phyloP scores from a whole-genome alignment of 768 basidiomycete species.

The Tulasnella sp. region DNA sequence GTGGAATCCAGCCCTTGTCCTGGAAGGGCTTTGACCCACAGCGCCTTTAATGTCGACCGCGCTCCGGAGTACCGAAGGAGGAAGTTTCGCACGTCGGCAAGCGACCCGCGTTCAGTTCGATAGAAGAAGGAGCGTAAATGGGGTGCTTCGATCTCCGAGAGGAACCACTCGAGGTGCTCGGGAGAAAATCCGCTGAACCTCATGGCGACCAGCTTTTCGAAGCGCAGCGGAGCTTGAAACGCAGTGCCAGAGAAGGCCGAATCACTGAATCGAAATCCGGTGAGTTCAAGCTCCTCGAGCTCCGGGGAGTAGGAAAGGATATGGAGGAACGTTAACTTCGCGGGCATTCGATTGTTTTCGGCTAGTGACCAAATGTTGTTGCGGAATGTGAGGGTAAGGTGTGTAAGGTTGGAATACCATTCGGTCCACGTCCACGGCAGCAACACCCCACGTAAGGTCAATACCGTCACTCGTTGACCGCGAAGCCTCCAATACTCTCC shows the following conservation, averaged over 20 bases:
- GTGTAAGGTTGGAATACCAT: not conserved
- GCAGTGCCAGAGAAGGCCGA: not conserved
- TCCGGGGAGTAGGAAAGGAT: not conserved
- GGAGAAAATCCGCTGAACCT: too few species aligned
- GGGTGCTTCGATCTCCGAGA: too few species aligned
- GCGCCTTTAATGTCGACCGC: too few species aligned
- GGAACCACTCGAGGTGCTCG: too few species aligned
- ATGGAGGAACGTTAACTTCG: not conserved
- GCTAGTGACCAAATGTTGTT: not conserved
- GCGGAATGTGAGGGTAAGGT: not conserved
- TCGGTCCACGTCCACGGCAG: not conserved
- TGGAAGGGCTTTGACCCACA: too few species aligned
- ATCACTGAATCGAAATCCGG: not conserved
- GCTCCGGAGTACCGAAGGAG: too few species aligned
- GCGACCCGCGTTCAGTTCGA: too few species aligned
- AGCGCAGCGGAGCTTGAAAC: too few species aligned
- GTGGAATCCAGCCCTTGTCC: too few species aligned
- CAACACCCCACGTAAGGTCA: not conserved
- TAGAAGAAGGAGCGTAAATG: too few species aligned
- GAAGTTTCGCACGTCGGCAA: too few species aligned
- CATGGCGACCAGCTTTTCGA: too few species aligned
- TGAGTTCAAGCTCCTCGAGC: not conserved
- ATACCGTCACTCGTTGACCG: not conserved
- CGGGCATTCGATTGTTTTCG: not conserved
- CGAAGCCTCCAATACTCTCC: not conserved